Base-by-base conservation (phyloP, 1,284 basidiomycete species). In the Sporisorium scitamineum region DNA sequence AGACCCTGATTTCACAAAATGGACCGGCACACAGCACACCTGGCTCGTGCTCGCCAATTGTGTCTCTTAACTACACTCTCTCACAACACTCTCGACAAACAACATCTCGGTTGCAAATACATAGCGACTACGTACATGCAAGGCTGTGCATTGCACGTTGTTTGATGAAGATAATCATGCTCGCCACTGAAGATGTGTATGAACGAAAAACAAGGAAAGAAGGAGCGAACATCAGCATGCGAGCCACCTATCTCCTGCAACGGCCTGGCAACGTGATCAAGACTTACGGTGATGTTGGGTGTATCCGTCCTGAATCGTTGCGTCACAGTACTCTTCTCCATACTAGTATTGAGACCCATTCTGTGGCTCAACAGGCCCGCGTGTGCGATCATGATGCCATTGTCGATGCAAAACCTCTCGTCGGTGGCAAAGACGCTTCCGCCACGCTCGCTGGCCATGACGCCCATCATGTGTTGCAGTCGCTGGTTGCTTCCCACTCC, bases 311-410 rank as follows among this genome's bases (percentile, higher is more conserved):
- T 67, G 57, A 82, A 85, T 16, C 84, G 61, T 53, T 85, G 84
- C 18, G 84, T 84, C 14, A 80, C 81, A 10, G 81, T 84, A 34
- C 76, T 80, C 75, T 84, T 83, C 20, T 75, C 78, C 39, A 85
- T 60, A 16, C 70, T 71, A 24, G 80, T 84, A 39, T 69, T 63
- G 10, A 78, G 48, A 6, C 96, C 96, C 94, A 97, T 98, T 7
- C 97, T 89, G 86, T 91, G 94, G 65, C 92, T 91, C 41, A 99
- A 88, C 52, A 99, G 88, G 27, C 96, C 96, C 2, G 97, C 97
- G 86, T 99, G 97, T 1, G 97, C 97, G 63, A 99, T 99, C 97
- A 99, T 99, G 82, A 99, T 96, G 3, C 97, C 97, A 82, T 99
- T 99, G 86, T 99, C 97, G 72, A 99, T 98, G 86, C 96, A 98